phyloP scores from a whole-genome alignment of 2,329 filamentous ascomycete genomes.

The Cercospora zeina region DNA sequence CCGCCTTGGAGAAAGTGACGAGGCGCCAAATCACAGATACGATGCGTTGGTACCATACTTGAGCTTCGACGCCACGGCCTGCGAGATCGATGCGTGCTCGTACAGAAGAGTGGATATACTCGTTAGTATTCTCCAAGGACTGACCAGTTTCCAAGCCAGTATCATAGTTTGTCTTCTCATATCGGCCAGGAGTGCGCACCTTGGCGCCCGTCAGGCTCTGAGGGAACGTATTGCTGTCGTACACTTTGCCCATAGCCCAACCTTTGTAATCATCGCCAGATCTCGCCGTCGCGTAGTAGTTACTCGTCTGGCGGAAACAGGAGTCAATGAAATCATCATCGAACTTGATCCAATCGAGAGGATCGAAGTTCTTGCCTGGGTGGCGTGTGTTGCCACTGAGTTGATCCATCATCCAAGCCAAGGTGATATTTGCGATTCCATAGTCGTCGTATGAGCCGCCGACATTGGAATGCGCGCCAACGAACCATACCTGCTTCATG shows the following conservation, averaged over 20 bases:
- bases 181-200: constrained; percentile 37
- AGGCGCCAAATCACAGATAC: constrained; percentile 26
- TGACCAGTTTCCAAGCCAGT: constrained; percentile 31
- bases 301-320: constrained; percentile 34
- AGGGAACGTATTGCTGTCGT: constrained; percentile 41
- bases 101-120: constrained; percentile 42
- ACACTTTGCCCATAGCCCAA: constrained; percentile 41
- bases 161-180: constrained; percentile 36
- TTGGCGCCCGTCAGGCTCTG: constrained; percentile 36
- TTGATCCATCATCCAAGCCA: constrained; percentile 49
- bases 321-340: constrained; percentile 38
- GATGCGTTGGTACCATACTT: constrained; percentile 28
- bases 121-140: constrained; percentile 38
- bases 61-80: constrained; percentile 35
- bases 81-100: constrained; percentile 40
- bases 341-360: constrained; percentile 42
- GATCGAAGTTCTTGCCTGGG: constrained; percentile 29
- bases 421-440: constrained; percentile 43
- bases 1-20: constrained; percentile 23
- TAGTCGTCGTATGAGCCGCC: constrained; percentile 50
- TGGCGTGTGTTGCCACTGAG: constrained; percentile 37
- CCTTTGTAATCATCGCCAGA: constrained; percentile 28
- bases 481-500: constrained; percentile 59
- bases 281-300: constrained; percentile 28
- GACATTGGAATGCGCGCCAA: constrained; percentile 55